phyloP scores from a whole-genome alignment of 148 eudicot genomes.

The Polygonum aviculare region DNA sequence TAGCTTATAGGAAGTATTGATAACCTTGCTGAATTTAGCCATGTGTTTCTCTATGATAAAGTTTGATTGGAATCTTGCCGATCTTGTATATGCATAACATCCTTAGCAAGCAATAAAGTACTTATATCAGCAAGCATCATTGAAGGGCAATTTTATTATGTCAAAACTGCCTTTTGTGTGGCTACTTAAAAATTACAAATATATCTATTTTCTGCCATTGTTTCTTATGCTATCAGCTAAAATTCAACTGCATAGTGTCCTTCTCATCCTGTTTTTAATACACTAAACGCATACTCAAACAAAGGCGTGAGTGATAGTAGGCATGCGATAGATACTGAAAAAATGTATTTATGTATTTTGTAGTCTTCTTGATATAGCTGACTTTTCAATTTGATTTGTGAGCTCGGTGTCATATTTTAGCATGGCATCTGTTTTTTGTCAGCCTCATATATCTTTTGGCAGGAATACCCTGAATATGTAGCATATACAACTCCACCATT shows the following conservation, averaged over 20 bases:
- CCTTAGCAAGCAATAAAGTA: neutral
- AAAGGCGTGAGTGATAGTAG: neutral
- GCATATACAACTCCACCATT: slow-evolving; percentile 69
- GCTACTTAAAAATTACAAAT: neutral
- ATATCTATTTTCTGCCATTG: neutral
- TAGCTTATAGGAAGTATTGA: neutral
- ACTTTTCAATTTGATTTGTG: neutral
- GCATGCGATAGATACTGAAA: neutral
- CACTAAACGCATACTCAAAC: neutral
- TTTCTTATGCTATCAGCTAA: neutral
- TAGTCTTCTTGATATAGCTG: neutral
- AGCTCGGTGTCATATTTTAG: neutral
- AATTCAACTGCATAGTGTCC: neutral
- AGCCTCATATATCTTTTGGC: slow-evolving; percentile 22
- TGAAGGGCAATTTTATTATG: neutral
- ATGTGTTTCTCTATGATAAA: neutral
- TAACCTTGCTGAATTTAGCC: neutral
- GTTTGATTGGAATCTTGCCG: neutral
- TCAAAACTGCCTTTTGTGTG: neutral
- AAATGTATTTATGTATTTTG: neutral
- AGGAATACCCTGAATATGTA: slow-evolving; percentile 86
- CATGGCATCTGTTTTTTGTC: slow-evolving; percentile 4
- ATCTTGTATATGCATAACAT: neutral
- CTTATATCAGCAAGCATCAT: neutral
- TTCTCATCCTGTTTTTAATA: neutral